These are phyloP conservation scores for Verticillium longisporum DNA, from an alignment of 2,329 filamentous ascomycete species.

Conservation along the genomic window DNA sequence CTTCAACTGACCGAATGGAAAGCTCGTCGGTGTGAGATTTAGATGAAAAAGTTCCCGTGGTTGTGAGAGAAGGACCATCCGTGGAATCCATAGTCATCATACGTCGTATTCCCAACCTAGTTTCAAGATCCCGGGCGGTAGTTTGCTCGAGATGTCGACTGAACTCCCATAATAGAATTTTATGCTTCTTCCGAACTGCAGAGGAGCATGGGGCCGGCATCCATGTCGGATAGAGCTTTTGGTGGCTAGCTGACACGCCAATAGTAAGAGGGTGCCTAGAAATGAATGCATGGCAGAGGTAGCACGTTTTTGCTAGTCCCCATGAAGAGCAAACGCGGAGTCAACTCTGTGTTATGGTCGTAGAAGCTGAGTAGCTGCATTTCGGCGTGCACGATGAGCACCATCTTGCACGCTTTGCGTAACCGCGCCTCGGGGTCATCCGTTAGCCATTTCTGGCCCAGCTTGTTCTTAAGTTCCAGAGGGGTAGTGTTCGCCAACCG, in stretches of 20 bases:
- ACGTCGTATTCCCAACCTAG: conserved; percentile 11
- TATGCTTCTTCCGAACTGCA: conserved; percentile 5
- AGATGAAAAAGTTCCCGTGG: not conserved
- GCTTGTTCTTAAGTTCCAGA: too few species aligned
- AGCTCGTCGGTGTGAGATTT: too few species aligned
- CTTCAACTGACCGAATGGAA: too few species aligned
- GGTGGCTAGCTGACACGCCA: conserved; percentile 19
- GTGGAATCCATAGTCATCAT: conserved; percentile 11
- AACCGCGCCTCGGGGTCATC: conserved; percentile 13
- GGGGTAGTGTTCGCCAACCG: not conserved
- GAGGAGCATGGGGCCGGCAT: conserved; percentile 15
- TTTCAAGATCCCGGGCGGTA: conserved; percentile 9
- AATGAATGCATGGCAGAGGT: conserved; percentile 20
- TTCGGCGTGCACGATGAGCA: conserved; percentile 21
- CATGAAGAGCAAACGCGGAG: conserved; percentile 17
- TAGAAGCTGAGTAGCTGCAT: conserved; percentile 24
- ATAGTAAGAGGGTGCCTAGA: conserved; percentile 16
- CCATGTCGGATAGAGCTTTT: conserved; percentile 25
- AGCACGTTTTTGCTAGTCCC: conserved; percentile 27
- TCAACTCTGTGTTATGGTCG: conserved; percentile 14
- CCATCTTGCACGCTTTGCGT: conserved; percentile 11
- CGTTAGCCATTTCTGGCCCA: not conserved
- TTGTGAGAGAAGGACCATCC: conserved; percentile 8
- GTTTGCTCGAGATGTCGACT: conserved; percentile 9
- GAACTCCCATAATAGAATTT: conserved; percentile 10